Conservation (phyloP, 179 eudicot species). For the Actinidia arguta region DNA sequence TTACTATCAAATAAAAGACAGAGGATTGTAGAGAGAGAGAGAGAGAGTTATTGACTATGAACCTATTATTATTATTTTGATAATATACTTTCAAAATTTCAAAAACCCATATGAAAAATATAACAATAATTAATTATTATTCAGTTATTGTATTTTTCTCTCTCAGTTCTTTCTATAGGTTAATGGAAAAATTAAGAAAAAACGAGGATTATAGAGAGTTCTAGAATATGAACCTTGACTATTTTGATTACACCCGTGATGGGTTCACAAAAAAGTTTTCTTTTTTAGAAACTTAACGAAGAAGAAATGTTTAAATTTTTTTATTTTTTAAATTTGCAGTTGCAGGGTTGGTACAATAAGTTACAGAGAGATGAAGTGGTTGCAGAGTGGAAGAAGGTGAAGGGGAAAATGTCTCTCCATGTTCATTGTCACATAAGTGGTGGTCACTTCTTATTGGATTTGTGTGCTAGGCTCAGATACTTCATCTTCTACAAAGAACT, state of each 20-base stretch:
- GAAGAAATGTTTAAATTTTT: not conserved
- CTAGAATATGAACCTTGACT: not conserved
- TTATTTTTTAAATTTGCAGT: too few species aligned
- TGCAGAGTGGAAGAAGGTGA: slow-evolving; percentile 96
- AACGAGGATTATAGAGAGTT: slow-evolving; percentile 1
- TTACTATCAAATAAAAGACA: too few species aligned
- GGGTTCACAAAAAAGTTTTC: too few species aligned
- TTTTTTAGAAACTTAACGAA: not conserved
- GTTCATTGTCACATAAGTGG: slow-evolving; percentile 98
- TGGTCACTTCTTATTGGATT: slow-evolving; percentile 83
- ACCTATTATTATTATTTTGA: too few species aligned
- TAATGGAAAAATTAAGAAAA: not conserved
- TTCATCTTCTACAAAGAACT: slow-evolving; percentile 94
- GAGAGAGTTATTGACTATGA: too few species aligned
- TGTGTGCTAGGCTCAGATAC: slow-evolving; percentile 77
- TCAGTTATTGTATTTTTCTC: too few species aligned
- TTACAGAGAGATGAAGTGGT: slow-evolving; percentile 94
- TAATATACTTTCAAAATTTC: too few species aligned
- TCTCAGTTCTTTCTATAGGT: too few species aligned
- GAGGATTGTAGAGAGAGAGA: too few species aligned
- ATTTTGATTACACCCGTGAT: not conserved
- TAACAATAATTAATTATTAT: too few species aligned
- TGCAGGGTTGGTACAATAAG: slow-evolving; percentile 95
- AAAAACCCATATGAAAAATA: too few species aligned
- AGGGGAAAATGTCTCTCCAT: slow-evolving; percentile 93